phyloP scores from a whole-genome alignment of 768 basidiomycete species.

The Leucocoprinus leucothites region DNA sequence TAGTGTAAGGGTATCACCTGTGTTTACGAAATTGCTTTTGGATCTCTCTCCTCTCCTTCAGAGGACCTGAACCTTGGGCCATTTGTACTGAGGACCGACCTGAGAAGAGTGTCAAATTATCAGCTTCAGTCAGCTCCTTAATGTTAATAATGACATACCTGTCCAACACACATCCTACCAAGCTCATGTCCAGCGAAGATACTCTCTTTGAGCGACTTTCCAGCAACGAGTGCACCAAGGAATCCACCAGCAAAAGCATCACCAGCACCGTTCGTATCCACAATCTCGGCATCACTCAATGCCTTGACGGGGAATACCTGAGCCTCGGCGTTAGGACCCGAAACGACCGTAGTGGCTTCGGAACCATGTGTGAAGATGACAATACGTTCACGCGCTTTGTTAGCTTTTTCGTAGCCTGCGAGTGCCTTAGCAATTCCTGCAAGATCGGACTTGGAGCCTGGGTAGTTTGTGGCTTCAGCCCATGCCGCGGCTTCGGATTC shows the following conservation, averaged over 20 bases:
- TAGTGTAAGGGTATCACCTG: slow-evolving; percentile 10
- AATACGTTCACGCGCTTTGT: slow-evolving; percentile 69
- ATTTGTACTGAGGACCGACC: slow-evolving; percentile 52
- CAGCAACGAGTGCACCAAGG: slow-evolving; percentile 78
- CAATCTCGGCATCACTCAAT: slow-evolving; percentile 62
- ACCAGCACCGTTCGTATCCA: slow-evolving; percentile 98
- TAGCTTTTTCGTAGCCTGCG: slow-evolving; percentile 73
- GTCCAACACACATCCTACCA: slow-evolving; percentile 81
- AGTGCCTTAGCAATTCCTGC: slow-evolving; percentile 68
- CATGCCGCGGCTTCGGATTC: slow-evolving; percentile 91
- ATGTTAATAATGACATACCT: slow-evolving; percentile 39
- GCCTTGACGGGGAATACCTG: slow-evolving; percentile 58
- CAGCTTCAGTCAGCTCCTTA: slow-evolving; percentile 1
- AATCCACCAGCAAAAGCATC: slow-evolving; percentile 98
- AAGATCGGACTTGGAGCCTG: slow-evolving; percentile 59
- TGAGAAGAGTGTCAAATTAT: slow-evolving; percentile 13
- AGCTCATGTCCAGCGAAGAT: slow-evolving; percentile 86
- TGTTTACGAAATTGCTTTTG: neutral
- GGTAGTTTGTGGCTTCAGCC: slow-evolving; percentile 68
- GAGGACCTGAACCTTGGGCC: slow-evolving; percentile 46
- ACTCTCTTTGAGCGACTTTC: slow-evolving; percentile 73
- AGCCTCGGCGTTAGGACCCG: slow-evolving; percentile 51
- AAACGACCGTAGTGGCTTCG: slow-evolving; percentile 72
- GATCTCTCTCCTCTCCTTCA: slow-evolving; percentile 16
- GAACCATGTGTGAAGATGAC: slow-evolving; percentile 94